Conservation (phyloP, 1,284 basidiomycete species). For the Rhodotorula mucilaginosa region DNA sequence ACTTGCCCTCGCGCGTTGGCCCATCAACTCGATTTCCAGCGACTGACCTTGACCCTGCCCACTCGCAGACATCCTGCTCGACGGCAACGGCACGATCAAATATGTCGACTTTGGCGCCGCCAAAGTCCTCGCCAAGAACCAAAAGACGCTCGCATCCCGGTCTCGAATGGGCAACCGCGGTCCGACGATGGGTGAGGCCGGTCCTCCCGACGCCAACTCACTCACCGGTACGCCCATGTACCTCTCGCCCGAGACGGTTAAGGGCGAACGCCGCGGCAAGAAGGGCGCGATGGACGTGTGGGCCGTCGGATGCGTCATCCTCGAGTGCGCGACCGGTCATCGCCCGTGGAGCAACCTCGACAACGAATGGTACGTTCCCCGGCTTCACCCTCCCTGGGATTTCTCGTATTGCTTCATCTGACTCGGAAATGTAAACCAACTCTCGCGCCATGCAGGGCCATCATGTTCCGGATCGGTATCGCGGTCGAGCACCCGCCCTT, state of each 20-base stretch:
- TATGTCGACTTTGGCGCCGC: constrained; percentile 99
- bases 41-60: neutral
- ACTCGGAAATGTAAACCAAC: neutral
- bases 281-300: constrained; percentile 99
- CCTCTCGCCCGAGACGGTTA: constrained; percentile 98
- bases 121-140: constrained; percentile 92
- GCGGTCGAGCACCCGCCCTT: constrained; percentile 94
- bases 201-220: constrained; percentile 52
- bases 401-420: neutral
- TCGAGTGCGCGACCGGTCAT: constrained; percentile 93
- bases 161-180: constrained; percentile 47
- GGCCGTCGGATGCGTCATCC: constrained; percentile 92
- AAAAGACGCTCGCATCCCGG: constrained; percentile 74
- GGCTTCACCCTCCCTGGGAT: neutral
- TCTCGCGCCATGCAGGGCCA: constrained; percentile 19
- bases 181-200: constrained; percentile 39
- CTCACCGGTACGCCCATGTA: constrained; percentile 99
- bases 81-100: constrained; percentile 88
- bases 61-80: constrained; percentile 80
- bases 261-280: constrained; percentile 63
- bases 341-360: constrained; percentile 98
- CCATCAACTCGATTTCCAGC: no score
- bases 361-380: constrained; percentile 84
- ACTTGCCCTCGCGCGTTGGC: no score
- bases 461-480: constrained; percentile 57